Base-by-base conservation (phyloP, 768 basidiomycete species). In the Lactarius tabidus region DNA sequence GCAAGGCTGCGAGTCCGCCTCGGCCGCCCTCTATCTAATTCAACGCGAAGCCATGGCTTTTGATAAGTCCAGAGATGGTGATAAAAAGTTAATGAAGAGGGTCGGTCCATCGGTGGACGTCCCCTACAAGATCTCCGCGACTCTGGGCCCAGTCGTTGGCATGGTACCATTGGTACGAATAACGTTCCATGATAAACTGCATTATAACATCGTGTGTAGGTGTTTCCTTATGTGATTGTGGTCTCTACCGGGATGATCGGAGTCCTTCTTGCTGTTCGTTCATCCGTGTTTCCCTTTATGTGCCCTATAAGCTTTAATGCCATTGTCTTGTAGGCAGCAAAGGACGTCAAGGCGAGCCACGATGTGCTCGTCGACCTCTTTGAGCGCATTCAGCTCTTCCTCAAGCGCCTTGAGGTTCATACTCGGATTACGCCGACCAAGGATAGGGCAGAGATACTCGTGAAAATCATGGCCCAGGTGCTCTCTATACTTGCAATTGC, bases 271-370 rank as follows among this genome's bases (percentile, higher is more conserved):
- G n/a, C 45, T 23, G 45, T 48, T 48, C 12, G 45, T 48, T 23
- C n/a, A 48, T 48, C n/a, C 5, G 12, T 14, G 12, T 48, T 26
- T n/a, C 45, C 14, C n/a, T 12, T 45, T 45, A n/a, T 14, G n/a
- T n/a, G 7, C n/a, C n/a, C 0, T 26, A 23, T 23, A 0, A 14
- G n/a, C n/a, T n/a, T n/a, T n/a, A n/a, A 23, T 23, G 4, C 0
- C 14, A 4, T n/a, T 45, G 4, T n/a, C 0, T 48, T n/a, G 20
- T 5, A 48, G 45, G 10, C n/a, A 12, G 45, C 45, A 6, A 48
- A 48, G 23, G 45, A 23, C 2, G 45, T 48, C 45, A 1, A 23
- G 45, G 45, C 10, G 1, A 48, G 45, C 45, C 45, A 48, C 23
- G 45, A 48, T 14, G 45, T 17, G 12, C 45, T 48, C 45, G 45